Evolutionary conservation across 1,284 basidiomycete genomes (phyloP).

Genomic region (Violaceomyces palustris): DNA sequence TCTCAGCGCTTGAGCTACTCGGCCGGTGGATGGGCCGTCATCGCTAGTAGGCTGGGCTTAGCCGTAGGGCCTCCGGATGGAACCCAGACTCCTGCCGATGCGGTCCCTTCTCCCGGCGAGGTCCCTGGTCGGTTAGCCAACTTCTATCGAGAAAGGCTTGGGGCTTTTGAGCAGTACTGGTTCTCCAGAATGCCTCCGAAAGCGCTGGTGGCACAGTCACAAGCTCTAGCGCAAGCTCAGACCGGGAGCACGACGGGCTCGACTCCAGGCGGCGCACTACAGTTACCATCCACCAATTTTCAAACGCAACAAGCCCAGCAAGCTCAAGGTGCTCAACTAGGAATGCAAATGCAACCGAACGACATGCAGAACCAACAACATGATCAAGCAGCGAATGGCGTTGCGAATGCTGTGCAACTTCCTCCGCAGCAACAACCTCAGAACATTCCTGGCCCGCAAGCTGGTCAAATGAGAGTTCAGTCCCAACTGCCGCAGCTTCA

Average conservation of each 20-base stretch:
- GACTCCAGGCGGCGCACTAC: too few relatives aligned
- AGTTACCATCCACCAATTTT: too few relatives aligned
- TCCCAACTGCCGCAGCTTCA: slow-evolving; percentile 4
- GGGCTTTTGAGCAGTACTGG: slow-evolving; percentile 45
- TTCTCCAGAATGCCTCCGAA: slow-evolving; percentile 34
- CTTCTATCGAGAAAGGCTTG: slow-evolving; percentile 40
- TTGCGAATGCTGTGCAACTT: too few relatives aligned
- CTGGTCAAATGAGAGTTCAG: too few relatives aligned
- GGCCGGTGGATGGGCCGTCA: slow-evolving; percentile 42
- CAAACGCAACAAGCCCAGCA: too few relatives aligned
- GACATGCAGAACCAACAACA: not conserved
- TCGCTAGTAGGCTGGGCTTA: slow-evolving; percentile 39
- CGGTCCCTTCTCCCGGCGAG: slow-evolving; percentile 30
- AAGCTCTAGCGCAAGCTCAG: too few relatives aligned
- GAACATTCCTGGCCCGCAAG: too few relatives aligned
- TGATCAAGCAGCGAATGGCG: too few relatives aligned
- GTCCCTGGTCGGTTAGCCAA: slow-evolving; percentile 40
- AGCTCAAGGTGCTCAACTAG: too few relatives aligned
- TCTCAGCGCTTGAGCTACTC: slow-evolving; percentile 30
- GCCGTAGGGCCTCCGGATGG: slow-evolving; percentile 30
- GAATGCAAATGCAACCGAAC: not conserved
- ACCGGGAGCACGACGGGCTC: too few relatives aligned
- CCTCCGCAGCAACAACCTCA: too few relatives aligned
- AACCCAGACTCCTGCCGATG: slow-evolving; percentile 21
- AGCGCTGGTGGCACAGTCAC: too few relatives aligned